phyloP scores from a whole-genome alignment of 352 stramenopile genomes.

The Lagenidium giganteum region DNA sequence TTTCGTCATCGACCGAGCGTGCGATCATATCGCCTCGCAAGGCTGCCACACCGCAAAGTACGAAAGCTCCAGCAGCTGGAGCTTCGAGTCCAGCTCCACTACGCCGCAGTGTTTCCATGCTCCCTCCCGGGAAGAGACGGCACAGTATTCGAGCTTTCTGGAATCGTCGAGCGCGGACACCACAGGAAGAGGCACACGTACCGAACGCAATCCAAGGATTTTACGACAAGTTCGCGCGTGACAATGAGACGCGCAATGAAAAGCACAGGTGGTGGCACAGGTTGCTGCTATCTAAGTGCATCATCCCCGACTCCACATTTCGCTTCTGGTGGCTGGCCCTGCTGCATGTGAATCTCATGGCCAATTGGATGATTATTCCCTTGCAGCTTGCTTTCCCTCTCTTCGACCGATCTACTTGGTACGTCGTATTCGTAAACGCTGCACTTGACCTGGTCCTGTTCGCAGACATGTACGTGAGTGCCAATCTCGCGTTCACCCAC shows the following conservation, averaged over 20 bases:
- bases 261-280: constrained; percentile 27
- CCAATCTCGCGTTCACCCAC: constrained; percentile 43
- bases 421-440: constrained; percentile 20
- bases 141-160: too few relatives aligned
- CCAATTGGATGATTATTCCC: constrained; percentile 47
- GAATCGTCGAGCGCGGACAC: too few relatives aligned
- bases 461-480: constrained; percentile 48
- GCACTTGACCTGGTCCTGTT: constrained; percentile 26
- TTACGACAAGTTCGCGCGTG: constrained; percentile 42
- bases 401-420: constrained; percentile 25
- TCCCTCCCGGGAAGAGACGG: too few relatives aligned
- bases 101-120: too few relatives aligned
- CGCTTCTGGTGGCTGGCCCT: constrained; percentile 41
- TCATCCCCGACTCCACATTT: constrained; percentile 29
- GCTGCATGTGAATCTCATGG: constrained; percentile 24
- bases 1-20: too few relatives aligned
- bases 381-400: constrained; percentile 49
- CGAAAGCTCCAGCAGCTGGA: too few relatives aligned
- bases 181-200: too few relatives aligned
- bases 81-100: too few relatives aligned
- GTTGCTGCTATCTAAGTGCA: constrained; percentile 25
- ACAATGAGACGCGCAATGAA: too few relatives aligned
- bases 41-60: too few relatives aligned
- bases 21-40: too few relatives aligned
- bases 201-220: constrained; percentile 51